phyloP scores from a whole-genome alignment of 2,329 filamentous ascomycete species.

The Aureobasidium sp. region DNA sequence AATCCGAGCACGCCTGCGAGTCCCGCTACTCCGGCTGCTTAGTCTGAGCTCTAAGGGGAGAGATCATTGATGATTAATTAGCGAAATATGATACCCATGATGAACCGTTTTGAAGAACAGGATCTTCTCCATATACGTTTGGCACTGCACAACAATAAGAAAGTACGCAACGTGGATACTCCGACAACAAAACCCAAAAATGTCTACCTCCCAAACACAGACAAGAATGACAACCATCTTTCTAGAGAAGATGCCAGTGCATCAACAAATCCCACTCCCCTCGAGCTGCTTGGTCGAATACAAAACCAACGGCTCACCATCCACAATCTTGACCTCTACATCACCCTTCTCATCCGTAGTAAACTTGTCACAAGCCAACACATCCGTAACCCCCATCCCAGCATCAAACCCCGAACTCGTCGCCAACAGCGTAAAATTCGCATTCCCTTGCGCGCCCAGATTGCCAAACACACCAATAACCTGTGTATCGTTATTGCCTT shows the following conservation, averaged over 20 bases:
- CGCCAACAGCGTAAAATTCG: not conserved
- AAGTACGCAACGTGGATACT: not conserved
- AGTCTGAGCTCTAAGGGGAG: not conserved
- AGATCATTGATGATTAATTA: constrained; percentile 40
- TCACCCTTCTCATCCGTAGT: constrained; percentile 39
- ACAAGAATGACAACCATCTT: not conserved
- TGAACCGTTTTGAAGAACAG: not conserved
- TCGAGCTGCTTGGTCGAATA: constrained; percentile 26
- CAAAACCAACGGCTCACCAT: constrained; percentile 40
- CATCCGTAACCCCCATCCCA: constrained; percentile 29
- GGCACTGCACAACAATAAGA: not conserved
- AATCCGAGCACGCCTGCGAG: constrained; percentile 12
- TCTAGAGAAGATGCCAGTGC: not conserved
- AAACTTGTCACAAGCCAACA: constrained; percentile 38
- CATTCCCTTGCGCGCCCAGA: constrained; percentile 26
- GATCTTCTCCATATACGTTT: not conserved
- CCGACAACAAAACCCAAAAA: not conserved
- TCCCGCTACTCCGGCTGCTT: constrained; percentile 13
- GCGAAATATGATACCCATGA: constrained; percentile 41
- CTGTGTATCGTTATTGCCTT: constrained; percentile 33
- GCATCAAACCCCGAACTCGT: constrained; percentile 24
- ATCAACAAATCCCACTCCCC: constrained; percentile 29
- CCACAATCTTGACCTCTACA: constrained; percentile 37
- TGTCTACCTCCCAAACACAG: not conserved
- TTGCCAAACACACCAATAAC: constrained; percentile 42